phyloP scores from a whole-genome alignment of 257 asterid species.

The Knoxia roxburghii region DNA sequence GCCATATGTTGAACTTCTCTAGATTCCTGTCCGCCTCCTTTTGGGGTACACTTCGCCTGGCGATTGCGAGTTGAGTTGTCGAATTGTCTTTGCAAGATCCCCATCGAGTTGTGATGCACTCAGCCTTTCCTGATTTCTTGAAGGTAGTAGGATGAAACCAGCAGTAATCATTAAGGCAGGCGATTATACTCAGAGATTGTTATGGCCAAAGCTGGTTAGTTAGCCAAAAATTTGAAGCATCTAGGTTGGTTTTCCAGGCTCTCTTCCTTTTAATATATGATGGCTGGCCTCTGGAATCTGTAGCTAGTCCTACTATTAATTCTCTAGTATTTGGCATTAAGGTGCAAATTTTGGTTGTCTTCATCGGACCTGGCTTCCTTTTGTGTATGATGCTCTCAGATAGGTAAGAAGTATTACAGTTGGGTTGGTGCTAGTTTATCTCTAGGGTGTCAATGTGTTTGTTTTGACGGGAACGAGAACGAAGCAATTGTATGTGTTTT shows the following conservation, averaged over 20 bases:
- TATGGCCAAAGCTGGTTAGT: background rate
- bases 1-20: background rate
- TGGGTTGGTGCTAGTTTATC: background rate
- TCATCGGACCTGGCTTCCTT: background rate
- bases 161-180: background rate
- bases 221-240: too few relatives aligned
- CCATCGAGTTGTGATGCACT: background rate
- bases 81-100: too few relatives aligned
- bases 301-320: background rate
- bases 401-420: background rate
- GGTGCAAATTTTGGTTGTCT: too few relatives aligned
- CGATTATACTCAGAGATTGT: background rate
- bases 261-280: background rate
- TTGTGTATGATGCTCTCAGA: too few relatives aligned
- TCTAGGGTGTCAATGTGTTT: too few relatives aligned
- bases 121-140: background rate
- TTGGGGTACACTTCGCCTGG: background rate
- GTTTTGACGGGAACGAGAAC: too few relatives aligned
- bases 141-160: background rate
- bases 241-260: background rate
- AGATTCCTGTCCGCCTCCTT: background rate
- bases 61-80: background rate
- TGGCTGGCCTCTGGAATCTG: constrained; percentile 2
- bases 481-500: too few relatives aligned
- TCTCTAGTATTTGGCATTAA: too few relatives aligned